phyloP scores from a whole-genome alignment of 352 stramenopile genomes.

The Globisporangium acanthophoron region DNA sequence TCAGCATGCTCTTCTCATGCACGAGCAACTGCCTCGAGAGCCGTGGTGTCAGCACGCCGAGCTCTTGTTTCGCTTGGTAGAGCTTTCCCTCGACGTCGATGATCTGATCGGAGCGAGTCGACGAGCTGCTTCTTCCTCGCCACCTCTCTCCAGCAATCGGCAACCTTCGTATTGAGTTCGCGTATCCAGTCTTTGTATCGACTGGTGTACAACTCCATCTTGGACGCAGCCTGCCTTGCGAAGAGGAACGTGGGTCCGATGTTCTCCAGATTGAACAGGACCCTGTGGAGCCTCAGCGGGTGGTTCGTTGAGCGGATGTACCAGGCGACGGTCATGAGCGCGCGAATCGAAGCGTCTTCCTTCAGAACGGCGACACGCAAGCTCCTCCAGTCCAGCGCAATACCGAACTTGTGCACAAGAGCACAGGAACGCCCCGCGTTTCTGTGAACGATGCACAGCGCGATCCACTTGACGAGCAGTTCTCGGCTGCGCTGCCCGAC shows the following conservation, averaged over 20 bases:
- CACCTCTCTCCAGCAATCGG: not conserved
- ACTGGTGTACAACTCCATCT: not conserved
- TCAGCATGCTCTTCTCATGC: not conserved
- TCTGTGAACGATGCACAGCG: conserved; percentile 36
- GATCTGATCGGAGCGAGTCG: not conserved
- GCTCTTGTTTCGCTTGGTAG: not conserved
- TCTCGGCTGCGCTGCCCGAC: conserved; percentile 37
- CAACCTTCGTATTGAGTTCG: not conserved
- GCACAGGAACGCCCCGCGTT: conserved; percentile 5
- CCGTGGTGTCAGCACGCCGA: not conserved
- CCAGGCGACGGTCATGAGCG: not conserved
- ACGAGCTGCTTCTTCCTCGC: not conserved
- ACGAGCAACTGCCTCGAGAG: not conserved
- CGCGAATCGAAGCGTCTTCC: not conserved
- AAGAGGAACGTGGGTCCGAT: not conserved
- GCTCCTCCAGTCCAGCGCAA: conserved; percentile 9
- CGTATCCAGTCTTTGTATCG: not conserved
- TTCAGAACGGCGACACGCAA: not conserved
- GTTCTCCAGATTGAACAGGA: not conserved
- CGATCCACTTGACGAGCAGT: conserved; percentile 39
- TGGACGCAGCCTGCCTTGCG: too few relatives aligned
- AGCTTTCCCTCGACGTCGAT: not conserved
- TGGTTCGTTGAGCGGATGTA: not conserved
- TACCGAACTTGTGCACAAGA: conserved; percentile 25
- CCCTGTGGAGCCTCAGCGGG: not conserved